phyloP scores from a whole-genome alignment of 331 rosid species.

The Malus hybrid region DNA sequence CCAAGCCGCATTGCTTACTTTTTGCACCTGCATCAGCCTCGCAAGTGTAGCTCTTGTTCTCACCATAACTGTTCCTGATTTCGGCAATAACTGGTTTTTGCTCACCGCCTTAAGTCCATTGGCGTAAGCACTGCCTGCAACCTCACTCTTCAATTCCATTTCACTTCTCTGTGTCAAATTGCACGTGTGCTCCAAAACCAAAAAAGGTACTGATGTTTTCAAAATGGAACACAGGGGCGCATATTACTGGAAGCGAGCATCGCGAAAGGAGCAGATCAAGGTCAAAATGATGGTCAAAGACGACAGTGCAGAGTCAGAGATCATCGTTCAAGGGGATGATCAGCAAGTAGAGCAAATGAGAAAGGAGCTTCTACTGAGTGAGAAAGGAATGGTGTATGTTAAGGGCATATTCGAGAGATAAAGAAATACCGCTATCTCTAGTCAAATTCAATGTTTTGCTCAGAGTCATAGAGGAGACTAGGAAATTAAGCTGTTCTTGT shows the following conservation, averaged over 20 bases:
- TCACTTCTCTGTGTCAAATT: not conserved
- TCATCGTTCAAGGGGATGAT: slow-evolving; percentile 77
- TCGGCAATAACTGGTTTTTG: slow-evolving; percentile 81
- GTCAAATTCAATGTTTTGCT: not conserved
- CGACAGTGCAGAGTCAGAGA: slow-evolving; percentile 46
- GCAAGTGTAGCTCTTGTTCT: slow-evolving; percentile 88
- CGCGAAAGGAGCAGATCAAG: slow-evolving; percentile 78
- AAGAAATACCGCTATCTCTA: not conserved
- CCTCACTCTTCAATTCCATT: not conserved
- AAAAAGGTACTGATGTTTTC: not conserved
- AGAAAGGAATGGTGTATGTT: slow-evolving; percentile 66
- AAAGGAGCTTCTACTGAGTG: slow-evolving; percentile 66
- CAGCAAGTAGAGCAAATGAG: slow-evolving; percentile 85
- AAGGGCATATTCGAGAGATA: slow-evolving; percentile 50
- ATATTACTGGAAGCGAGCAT: slow-evolving; percentile 72
- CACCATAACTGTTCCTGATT: slow-evolving; percentile 64
- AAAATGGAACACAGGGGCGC: slow-evolving; percentile 40
- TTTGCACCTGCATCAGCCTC: slow-evolving; percentile 80
- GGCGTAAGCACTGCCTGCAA: slow-evolving; percentile 45
- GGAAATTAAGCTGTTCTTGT: not conserved
- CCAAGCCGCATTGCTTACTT: slow-evolving; percentile 80
- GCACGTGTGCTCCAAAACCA: not conserved
- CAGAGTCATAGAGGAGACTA: not conserved
- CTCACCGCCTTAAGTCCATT: slow-evolving; percentile 65
- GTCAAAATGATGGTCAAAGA: slow-evolving; percentile 58